Base-by-base conservation (phyloP, 2,329 filamentous ascomycete species). In the Claviceps quebecensis region DNA sequence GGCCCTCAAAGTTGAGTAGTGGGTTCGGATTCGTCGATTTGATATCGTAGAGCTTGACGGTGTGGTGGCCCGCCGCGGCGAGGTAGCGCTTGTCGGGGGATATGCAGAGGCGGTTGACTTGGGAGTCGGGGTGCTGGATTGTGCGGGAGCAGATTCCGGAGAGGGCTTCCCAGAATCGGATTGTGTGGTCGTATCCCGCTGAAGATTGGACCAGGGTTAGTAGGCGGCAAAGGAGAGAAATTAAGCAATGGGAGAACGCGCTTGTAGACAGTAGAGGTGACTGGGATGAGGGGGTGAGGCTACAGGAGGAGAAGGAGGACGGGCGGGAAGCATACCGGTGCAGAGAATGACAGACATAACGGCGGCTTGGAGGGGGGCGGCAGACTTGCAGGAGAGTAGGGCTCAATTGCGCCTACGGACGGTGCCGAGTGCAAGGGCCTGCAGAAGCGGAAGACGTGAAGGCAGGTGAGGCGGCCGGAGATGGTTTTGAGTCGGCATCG, bases 101-200 rank as follows among this genome's bases (percentile, higher is more conserved):
- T 63, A 98, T 98, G 69, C 91, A 97, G 47, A 98, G 83, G 44
- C 93, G 87, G 70, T 98, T 98, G 60, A 98, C 93, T 69, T 98
- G 93, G 9, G 91, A 97, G 69, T 98, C 93, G 2, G 93, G 88
- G 64, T 98, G 91, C 60, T 96, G 93, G 60, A 98, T 97, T 22
- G 93, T 98, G 57, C 93, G 87, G 43, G 89, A 96, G 72, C 93
- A 98, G 61, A 98, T 97, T 50, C 93, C 93, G 11, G 90, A 96
- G 52, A 98, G 79, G 1, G 93, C 93, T 70, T 98, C 93, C 93
- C 93, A 98, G 73, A 98, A 98, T 57, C 77, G 72, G 59, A 81
- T 81, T 39, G 77, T 81, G 65, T 81, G 77, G 67, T 81, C 77
- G 63, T 81, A 81, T 58, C 77, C 77, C 58, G 78, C 77, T 80